Percentiles rank a stretch among this genome's conserved stretches.
Evolutionary conservation across 345 rosid species (phyloP).

Genomic region (Erucastrum elatum): DNA sequence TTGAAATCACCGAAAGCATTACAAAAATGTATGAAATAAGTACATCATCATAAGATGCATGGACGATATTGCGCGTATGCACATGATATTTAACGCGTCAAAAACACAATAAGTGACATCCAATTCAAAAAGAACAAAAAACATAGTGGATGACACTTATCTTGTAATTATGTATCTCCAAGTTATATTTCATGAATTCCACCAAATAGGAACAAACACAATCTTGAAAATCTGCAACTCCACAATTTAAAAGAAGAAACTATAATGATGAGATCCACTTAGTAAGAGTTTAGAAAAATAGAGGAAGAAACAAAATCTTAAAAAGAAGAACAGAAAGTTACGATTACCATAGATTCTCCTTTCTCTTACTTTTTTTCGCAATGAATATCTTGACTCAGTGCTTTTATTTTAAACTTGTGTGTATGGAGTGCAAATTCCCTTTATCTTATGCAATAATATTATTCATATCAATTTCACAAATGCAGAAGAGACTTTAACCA

Average conservation of each 20-base stretch:
- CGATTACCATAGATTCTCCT: slow-evolving; percentile 5
- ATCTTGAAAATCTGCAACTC: neutral
- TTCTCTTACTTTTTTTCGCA: slow-evolving; percentile 2
- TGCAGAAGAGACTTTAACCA: neutral
- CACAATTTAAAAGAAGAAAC: neutral
- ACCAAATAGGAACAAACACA: neutral
- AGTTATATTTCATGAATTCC: neutral
- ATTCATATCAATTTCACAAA: slow-evolving; percentile 26
- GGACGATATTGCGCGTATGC: slow-evolving; percentile 18
- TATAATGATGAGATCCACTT: slow-evolving; percentile 8
- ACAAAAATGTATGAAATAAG: neutral
- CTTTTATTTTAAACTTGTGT: too few species aligned
- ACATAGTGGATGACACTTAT: slow-evolving; percentile 28
- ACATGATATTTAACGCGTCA: slow-evolving; percentile 19
- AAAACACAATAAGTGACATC: slow-evolving; percentile 31
- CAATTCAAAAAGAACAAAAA: slow-evolving; percentile 19
- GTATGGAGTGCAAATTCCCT: too few species aligned
- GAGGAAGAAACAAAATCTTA: neutral
- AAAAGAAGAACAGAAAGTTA: neutral
- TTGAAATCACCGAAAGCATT: neutral
- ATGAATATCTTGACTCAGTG: neutral
- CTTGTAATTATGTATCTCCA: slow-evolving; percentile 19
- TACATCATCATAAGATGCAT: neutral
- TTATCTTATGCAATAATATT: neutral
- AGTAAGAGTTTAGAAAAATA: neutral